Percentiles rank a stretch among this genome's conserved stretches.
These are phyloP conservation scores for Chlorella sp. DNA, from an alignment of 139 green algal species.

Conservation along the genomic window DNA sequence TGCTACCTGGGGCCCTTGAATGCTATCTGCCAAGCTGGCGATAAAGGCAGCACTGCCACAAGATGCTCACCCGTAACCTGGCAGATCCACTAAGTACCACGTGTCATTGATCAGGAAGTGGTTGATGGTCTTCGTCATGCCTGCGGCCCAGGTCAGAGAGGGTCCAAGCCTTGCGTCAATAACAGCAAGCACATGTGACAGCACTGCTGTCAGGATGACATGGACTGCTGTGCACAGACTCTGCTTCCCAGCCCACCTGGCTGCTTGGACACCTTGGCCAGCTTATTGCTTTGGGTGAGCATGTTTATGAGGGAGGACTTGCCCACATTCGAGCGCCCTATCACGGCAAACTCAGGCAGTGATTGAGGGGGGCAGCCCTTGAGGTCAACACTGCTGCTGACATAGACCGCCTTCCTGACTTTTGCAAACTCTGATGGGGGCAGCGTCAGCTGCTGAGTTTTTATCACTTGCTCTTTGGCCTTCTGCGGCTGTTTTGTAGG, in stretches of 20 bases:
- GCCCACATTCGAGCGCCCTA: slow-evolving; percentile 94
- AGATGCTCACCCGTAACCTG: slow-evolving; percentile 76
- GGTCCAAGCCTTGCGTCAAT: not conserved
- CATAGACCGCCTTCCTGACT: slow-evolving; percentile 46
- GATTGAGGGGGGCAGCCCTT: slow-evolving; percentile 33
- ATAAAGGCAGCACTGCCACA: no score
- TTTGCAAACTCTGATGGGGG: no score
- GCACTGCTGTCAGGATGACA: no score
- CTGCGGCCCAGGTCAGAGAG: slow-evolving; percentile 41
- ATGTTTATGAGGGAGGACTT: slow-evolving; percentile 96
- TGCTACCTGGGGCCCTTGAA: no score
- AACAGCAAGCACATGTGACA: no score
- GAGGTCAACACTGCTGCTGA: slow-evolving; percentile 58
- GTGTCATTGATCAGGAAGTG: slow-evolving; percentile 90
- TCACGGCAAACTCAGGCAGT: slow-evolving; percentile 88
- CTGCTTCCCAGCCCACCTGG: no score
- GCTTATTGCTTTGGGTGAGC: slow-evolving; percentile 63
- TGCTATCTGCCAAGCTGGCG: no score
- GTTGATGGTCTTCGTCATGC: slow-evolving; percentile 92
- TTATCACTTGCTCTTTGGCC: no score
- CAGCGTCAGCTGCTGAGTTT: no score
- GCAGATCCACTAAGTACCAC: slow-evolving; percentile 94
- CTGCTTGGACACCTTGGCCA: slow-evolving; percentile 90
- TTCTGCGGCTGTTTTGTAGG: no score
- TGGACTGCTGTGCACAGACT: no score